Evolutionary conservation across 345 rosid genomes (phyloP).

Genomic region (Eutrema heterophyllum): DNA sequence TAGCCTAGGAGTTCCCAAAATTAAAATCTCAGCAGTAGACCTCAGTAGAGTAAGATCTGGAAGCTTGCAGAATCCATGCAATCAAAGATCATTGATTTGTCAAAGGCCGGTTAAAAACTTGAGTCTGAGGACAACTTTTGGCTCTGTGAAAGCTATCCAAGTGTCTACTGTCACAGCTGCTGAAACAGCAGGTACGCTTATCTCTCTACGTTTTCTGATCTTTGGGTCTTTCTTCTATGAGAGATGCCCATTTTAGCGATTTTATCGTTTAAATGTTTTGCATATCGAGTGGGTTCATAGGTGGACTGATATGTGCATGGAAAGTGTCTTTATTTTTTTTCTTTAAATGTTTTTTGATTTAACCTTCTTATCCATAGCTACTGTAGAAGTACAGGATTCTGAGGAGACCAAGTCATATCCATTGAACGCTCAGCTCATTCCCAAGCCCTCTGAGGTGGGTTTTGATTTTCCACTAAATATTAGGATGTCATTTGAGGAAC

Average conservation of each 20-base stretch:
- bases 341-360: background rate
- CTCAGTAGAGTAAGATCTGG: conserved; percentile 21
- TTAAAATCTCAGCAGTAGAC: conserved; percentile 23
- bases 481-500: background rate
- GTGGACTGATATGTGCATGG: background rate
- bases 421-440: conserved; percentile 47
- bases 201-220: background rate
- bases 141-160: conserved; percentile 23
- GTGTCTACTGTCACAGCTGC: conserved; percentile 18
- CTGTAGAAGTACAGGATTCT: conserved; percentile 17
- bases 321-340: background rate
- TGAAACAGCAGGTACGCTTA: conserved; percentile 20
- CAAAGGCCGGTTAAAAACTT: conserved; percentile 13
- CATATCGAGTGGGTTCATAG: background rate
- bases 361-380: conserved; percentile 22
- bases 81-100: conserved; percentile 13
- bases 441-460: conserved; percentile 64
- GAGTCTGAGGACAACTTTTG: conserved; percentile 17
- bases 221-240: background rate
- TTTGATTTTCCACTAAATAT: background rate
- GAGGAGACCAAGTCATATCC: conserved; percentile 37
- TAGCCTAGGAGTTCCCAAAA: conserved; percentile 36
- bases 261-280: background rate
- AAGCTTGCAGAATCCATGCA: conserved; percentile 9
- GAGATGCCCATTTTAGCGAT: background rate